Evolutionary conservation across 2,329 filamentous ascomycete species (phyloP).

Genomic region (Furcasterigmium sp.): DNA sequence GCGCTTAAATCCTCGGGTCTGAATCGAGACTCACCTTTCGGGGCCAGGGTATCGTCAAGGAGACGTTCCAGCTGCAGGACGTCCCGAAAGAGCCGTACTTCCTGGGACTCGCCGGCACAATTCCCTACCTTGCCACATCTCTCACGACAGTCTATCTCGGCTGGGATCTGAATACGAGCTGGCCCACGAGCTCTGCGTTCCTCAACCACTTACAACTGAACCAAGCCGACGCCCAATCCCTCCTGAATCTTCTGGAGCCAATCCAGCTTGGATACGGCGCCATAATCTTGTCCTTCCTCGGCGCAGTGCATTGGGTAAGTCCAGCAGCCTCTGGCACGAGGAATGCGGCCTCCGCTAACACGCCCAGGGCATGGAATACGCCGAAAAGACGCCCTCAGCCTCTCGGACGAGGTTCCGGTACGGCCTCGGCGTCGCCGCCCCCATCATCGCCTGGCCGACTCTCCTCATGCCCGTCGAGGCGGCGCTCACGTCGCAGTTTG

Average conservation of each 20-base stretch:
- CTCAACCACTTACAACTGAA: slow-evolving; percentile 62
- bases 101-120: slow-evolving; percentile 69
- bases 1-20: background rate
- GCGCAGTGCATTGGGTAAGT: slow-evolving; percentile 78
- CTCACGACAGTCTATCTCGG: slow-evolving; percentile 75
- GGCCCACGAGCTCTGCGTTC: slow-evolving; percentile 54
- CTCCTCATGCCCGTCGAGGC: slow-evolving; percentile 78
- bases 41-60: slow-evolving; percentile 57
- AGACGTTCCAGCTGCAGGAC: slow-evolving; percentile 59
- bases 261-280: slow-evolving; percentile 89
- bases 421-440: slow-evolving; percentile 73
- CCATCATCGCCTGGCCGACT: slow-evolving; percentile 84
- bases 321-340: background rate
- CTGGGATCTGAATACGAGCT: slow-evolving; percentile 71
- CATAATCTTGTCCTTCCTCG: slow-evolving; percentile 88
- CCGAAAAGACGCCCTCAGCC: slow-evolving; percentile 55
- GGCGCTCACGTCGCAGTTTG: slow-evolving; percentile 80
- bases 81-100: slow-evolving; percentile 65
- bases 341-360: slow-evolving; percentile 4
- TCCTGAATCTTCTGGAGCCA: slow-evolving; percentile 74
- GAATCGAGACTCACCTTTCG: background rate
- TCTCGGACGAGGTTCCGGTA: slow-evolving; percentile 74
- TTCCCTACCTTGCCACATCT: slow-evolving; percentile 84
- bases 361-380: slow-evolving; percentile 68
- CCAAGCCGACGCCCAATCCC: slow-evolving; percentile 64